phyloP scores from a whole-genome alignment of 441 rosid genomes.

The Populus trichocarpa region DNA sequence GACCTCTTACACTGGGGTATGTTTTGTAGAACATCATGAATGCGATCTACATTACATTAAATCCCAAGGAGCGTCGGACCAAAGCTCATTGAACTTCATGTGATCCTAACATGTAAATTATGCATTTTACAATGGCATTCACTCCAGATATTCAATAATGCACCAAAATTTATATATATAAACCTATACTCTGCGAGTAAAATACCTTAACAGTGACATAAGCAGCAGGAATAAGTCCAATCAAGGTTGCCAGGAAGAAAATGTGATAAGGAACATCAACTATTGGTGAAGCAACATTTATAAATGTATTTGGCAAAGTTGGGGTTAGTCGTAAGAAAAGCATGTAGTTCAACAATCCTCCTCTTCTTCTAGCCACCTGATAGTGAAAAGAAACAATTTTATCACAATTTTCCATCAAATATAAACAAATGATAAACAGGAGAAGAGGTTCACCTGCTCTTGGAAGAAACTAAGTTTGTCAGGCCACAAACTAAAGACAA shows the following conservation, averaged over 20 bases:
- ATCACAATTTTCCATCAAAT: conserved; percentile 9
- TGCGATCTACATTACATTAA: not conserved
- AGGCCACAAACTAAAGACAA: conserved; percentile 76
- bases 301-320: conserved; percentile 82
- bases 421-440: not conserved
- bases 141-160: not conserved
- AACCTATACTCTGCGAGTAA: not conserved
- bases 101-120: not conserved
- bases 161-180: not conserved
- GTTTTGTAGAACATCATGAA: not conserved
- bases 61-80: not conserved
- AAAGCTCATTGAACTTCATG: not conserved
- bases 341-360: conserved; percentile 71
- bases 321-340: conserved; percentile 87
- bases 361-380: conserved; percentile 74
- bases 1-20: not conserved
- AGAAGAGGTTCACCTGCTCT: conserved; percentile 52
- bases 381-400: conserved; percentile 9
- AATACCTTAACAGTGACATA: conserved; percentile 82
- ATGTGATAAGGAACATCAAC: conserved; percentile 84
- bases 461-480: conserved; percentile 80
- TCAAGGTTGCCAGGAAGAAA: conserved; percentile 73
- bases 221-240: conserved; percentile 89
- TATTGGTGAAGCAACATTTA: conserved; percentile 88
- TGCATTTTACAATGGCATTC: not conserved